phyloP scores from a whole-genome alignment of 1,139 yeast species.

The Arxiozyma heterogenica region DNA sequence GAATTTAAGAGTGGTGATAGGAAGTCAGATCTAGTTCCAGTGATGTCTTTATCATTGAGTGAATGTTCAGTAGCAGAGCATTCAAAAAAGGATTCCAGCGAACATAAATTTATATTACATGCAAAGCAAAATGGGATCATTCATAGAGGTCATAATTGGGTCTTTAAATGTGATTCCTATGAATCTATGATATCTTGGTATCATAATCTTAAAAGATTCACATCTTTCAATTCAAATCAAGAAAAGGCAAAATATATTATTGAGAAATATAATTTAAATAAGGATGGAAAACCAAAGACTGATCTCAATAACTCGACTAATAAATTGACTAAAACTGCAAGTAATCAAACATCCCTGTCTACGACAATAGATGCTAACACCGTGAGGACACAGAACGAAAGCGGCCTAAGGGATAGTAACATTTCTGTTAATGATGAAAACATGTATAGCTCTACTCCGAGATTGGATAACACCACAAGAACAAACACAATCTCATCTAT shows the following conservation, averaged over 20 bases:
- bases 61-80: constrained; percentile 80
- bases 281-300: constrained; percentile 13
- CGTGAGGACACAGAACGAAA: background rate
- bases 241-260: constrained; percentile 24
- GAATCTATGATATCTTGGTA: constrained; percentile 79
- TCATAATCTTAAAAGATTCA: constrained; percentile 59
- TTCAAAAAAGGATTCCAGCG: constrained; percentile 55
- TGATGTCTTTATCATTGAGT: constrained; percentile 73
- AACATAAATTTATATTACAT: constrained; percentile 61
- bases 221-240: constrained; percentile 21
- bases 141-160: constrained; percentile 85
- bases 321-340: background rate
- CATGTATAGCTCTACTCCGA: constrained; percentile 13
- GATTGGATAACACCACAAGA: constrained; percentile 17
- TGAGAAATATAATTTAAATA: constrained; percentile 16
- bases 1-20: constrained; percentile 83
- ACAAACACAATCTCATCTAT: constrained; percentile 21
- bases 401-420: constrained; percentile 7
- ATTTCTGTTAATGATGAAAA: constrained; percentile 3
- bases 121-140: constrained; percentile 63
- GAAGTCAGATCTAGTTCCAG: constrained; percentile 75
- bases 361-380: background rate
- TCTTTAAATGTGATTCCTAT: constrained; percentile 75
- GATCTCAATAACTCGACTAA: background rate
- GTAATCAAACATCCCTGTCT: constrained; percentile 1